A percentile compares a stretch with the other conserved stretches of the same genome.
Conservation (phyloP, 2,329 filamentous ascomycete genomes). For the Albophoma yamanashiensis region DNA sequence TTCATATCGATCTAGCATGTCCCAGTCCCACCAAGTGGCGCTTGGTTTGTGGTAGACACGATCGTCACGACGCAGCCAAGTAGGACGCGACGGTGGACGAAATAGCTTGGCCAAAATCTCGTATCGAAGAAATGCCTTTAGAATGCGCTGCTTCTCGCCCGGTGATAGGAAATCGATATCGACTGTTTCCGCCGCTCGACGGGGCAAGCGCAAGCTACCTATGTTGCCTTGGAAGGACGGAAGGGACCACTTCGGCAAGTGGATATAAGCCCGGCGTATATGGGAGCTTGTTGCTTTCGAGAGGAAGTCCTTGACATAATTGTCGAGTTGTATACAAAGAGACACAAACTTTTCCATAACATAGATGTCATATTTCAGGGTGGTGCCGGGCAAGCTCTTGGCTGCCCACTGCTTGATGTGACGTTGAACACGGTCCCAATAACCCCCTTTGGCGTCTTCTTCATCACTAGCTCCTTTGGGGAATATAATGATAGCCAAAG, state of each 20-base stretch:
- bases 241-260: neutral
- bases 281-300: neutral
- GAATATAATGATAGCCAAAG: neutral
- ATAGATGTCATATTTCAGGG: neutral
- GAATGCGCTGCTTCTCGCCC: neutral
- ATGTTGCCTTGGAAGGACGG: neutral
- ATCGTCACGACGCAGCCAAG: neutral
- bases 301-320: neutral
- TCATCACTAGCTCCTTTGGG: neutral
- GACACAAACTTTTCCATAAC: neutral
- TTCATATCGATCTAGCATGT: neutral
- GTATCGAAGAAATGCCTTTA: neutral
- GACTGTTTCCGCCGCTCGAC: neutral
- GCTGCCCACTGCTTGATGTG: neutral
- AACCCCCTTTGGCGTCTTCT: neutral
- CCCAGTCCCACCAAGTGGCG: neutral
- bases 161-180: neutral
- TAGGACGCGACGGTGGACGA: neutral
- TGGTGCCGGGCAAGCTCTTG: neutral
- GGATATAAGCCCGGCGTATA: neutral
- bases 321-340: neutral
- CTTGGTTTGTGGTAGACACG: neutral
- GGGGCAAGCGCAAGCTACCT: neutral
- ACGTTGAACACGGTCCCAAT: neutral
- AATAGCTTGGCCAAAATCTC: neutral